Percentiles rank a stretch among this genome's conserved stretches.
Evolutionary conservation across 768 basidiomycete genomes (phyloP).

Genomic region (Pulveroboletus ravenelii): DNA sequence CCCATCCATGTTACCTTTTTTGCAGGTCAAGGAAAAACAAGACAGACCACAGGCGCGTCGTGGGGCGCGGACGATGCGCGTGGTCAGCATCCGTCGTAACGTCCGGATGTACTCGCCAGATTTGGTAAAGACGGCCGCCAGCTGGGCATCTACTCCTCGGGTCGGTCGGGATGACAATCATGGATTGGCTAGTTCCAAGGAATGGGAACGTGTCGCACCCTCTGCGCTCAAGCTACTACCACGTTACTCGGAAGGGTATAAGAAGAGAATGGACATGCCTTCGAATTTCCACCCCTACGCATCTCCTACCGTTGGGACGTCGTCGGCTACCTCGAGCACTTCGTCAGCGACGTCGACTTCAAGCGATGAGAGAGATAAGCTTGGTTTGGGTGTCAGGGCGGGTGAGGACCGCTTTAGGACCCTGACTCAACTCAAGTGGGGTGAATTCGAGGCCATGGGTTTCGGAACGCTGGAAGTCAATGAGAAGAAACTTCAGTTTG

Average conservation of each 20-base stretch:
- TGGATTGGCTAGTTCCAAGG: conserved; percentile 56
- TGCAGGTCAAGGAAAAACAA: conserved; percentile 46
- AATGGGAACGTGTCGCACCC: conserved; percentile 74
- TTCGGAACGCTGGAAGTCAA: conserved; percentile 53
- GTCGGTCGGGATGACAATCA: conserved; percentile 9
- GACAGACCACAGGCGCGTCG: conserved; percentile 61
- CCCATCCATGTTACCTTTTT: conserved; percentile 68
- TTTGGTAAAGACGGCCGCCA: conserved; percentile 61
- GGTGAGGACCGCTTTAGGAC: conserved; percentile 73
- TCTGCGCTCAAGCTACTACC: conserved; percentile 56
- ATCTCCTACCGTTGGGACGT: conserved; percentile 23
- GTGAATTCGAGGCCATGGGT: conserved; percentile 82
- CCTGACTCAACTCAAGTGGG: conserved; percentile 86
- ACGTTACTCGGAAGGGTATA: conserved; percentile 69
- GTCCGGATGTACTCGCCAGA: conserved; percentile 87
- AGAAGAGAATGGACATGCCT: conserved; percentile 72
- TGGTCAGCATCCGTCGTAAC: conserved; percentile 72
- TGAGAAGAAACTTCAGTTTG: conserved; percentile 83
- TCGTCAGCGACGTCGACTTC: conserved; percentile 32
- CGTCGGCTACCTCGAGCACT: conserved; percentile 44
- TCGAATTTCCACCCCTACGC: conserved; percentile 51
- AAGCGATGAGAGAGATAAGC: conserved; percentile 29
- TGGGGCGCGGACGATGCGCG: conserved; percentile 72
- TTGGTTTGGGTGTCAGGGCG: conserved; percentile 33
- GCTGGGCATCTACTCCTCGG: conserved; percentile 42